Evolutionary conservation across 1,284 basidiomycete species (phyloP).

Genomic region (Marasmius oreades): DNA sequence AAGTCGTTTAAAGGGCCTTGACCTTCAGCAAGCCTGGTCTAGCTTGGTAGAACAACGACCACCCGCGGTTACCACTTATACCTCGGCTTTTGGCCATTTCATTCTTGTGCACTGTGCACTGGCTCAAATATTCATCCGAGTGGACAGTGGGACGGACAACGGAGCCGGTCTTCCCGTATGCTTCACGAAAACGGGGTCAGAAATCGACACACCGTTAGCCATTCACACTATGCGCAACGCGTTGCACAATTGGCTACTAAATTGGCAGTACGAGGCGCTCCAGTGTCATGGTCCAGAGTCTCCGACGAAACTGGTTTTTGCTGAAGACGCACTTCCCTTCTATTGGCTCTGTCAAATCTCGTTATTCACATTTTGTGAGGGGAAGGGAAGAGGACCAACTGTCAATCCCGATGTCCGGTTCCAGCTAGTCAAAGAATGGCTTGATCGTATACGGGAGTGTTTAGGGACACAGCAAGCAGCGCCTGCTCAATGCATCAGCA

Average conservation of each 20-base stretch:
- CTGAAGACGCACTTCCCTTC: conserved; percentile 1
- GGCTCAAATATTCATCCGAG: background rate
- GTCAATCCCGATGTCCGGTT: background rate
- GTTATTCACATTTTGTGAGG: background rate
- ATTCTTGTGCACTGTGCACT: conserved; percentile 1
- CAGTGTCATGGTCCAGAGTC: background rate
- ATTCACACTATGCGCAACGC: conserved; percentile 1
- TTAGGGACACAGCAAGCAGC: background rate
- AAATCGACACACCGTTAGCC: background rate
- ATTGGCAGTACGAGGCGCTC: conserved; percentile 1
- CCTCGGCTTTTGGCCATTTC: background rate
- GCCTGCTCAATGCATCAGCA: background rate
- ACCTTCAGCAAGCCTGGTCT: background rate
- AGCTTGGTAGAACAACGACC: conserved; percentile 1
- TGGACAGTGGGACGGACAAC: background rate
- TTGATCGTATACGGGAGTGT: conserved; percentile 1
- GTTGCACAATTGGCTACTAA: background rate
- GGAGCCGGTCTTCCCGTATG: background rate
- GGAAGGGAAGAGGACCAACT: background rate
- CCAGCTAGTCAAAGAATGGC: background rate
- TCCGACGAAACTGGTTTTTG: background rate
- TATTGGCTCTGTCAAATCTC: conserved; percentile 1
- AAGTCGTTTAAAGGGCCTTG: background rate
- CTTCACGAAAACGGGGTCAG: background rate
- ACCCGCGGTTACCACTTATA: background rate